Base-by-base conservation (phyloP, 768 basidiomycete species). In the Lactarius quietus region DNA sequence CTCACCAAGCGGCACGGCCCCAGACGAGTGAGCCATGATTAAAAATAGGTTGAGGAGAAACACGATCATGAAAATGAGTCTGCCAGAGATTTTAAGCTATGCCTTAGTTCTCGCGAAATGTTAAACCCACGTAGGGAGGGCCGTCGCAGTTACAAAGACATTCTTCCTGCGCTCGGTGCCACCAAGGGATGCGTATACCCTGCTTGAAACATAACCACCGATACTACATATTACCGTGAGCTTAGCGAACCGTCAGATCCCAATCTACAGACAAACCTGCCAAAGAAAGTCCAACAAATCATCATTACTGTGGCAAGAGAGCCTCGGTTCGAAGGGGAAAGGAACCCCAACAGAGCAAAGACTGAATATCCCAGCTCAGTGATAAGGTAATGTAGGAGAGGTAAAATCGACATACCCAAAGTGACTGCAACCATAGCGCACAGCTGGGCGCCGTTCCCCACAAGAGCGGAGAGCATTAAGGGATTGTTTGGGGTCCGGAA, bases 291-390 rank as follows among this genome's bases (percentile, higher is more conserved):
- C 93, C 94, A 98, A 74, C 87, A 93, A 17, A 98, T 84, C 81
- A 97, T 86, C 86, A 97, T 91, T 53, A 95, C 90, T 3, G 95
- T 97, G 1, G 93, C 93, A 12, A 98, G 84, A 3, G 93, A 90
- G 29, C 96, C 96, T 26, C 96, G 89, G 72, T 97, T 98, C 18
- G 94, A 95, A 9, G 96, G 96, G 0, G 93, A 95, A 31, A 98
- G 82, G 80, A 98, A 96, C 6, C 95, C 95, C 61, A 97, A 74
- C 26, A 96, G 78, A 8, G 93, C 96, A 74, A 96, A 98, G 12
- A 95, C 90, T 94, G 69, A 20, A 53, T 55, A 41, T n/a, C 60
- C 28, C 39, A 17, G 51, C 36, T 52, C 29, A 31, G 48, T 3
- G 36, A 28, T 20, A 58, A n/a, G 62, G 10, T 20, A 23, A 20